Percentiles rank a stretch among this genome's conserved stretches.
Evolutionary conservation across 2,329 filamentous ascomycete species (phyloP).

Genomic region (Penicillium sp.): DNA sequence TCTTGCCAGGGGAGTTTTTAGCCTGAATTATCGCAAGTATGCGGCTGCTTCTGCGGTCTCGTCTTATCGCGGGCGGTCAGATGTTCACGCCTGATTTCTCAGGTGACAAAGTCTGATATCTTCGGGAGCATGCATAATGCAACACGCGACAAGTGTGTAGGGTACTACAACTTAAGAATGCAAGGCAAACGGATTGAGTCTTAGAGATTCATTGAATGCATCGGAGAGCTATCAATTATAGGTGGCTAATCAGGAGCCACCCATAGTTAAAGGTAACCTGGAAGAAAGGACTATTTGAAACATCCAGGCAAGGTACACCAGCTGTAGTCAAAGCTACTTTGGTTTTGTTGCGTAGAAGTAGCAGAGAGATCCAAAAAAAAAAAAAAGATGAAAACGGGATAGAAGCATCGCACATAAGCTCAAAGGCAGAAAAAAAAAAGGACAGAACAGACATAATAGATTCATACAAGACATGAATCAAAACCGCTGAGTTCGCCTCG

Average conservation of each 20-base stretch:
- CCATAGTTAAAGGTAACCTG: constrained; percentile 7
- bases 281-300: constrained; percentile 5
- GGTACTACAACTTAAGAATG: neutral
- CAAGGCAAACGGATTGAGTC: neutral
- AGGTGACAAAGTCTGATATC: neutral
- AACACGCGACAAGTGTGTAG: neutral
- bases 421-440: constrained; percentile 14
- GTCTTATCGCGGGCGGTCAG: constrained; percentile 20
- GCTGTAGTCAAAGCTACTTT: constrained; percentile 22
- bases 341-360: constrained; percentile 17
- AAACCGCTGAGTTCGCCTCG: constrained; percentile 42
- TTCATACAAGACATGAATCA: constrained; percentile 34
- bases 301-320: constrained; percentile 8
- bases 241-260: constrained; percentile 16
- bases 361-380: neutral
- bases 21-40: neutral
- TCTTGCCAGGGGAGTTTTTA: constrained; percentile 5
- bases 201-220: constrained; percentile 1
- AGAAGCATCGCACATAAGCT: constrained; percentile 25
- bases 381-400: constrained; percentile 12
- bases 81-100: constrained; percentile 2
- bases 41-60: neutral
- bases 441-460: constrained; percentile 26
- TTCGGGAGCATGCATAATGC: neutral
- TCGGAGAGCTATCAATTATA: constrained; percentile 4